Percentiles rank a stretch among this genome's conserved stretches.
Evolutionary conservation across 306 rosid species (phyloP).

Genomic region (Quercus ilex): DNA sequence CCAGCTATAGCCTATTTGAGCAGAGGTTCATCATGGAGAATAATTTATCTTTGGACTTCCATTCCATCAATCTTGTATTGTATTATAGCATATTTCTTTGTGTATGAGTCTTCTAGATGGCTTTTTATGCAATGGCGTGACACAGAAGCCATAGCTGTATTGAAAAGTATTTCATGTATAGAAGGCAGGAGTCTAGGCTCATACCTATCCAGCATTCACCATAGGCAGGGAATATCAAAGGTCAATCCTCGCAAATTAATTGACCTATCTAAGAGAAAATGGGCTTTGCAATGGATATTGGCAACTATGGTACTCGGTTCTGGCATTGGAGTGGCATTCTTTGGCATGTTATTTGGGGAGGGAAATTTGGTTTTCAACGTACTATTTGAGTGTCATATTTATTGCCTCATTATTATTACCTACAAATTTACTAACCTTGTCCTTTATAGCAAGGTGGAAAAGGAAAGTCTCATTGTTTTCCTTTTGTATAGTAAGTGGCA

Average conservation of each 20-base stretch:
- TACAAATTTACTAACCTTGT: constrained; percentile 18
- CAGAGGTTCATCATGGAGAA: constrained; percentile 23
- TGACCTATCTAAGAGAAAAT: too few relatives aligned
- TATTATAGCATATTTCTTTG: neutral
- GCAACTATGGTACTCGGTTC: constrained; percentile 13
- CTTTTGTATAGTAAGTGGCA: constrained; percentile 9
- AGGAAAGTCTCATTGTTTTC: constrained; percentile 20
- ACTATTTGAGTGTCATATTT: constrained; percentile 26
- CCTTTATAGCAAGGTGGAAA: neutral
- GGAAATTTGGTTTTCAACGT: constrained; percentile 39
- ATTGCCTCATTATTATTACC: constrained; percentile 37
- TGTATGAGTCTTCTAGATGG: constrained; percentile 27
- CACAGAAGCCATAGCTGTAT: neutral
- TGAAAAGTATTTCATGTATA: neutral
- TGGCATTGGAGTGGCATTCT: constrained; percentile 41
- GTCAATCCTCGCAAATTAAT: too few relatives aligned
- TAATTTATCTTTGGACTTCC: constrained; percentile 26
- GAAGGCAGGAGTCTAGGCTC: neutral
- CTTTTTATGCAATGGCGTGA: constrained; percentile 3
- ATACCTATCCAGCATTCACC: neutral
- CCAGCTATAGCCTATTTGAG: constrained; percentile 24
- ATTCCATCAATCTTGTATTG: constrained; percentile 16
- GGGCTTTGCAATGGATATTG: constrained; percentile 1
- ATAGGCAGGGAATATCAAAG: constrained; percentile 7
- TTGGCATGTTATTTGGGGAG: constrained; percentile 39